Base-by-base conservation (phyloP, 2,329 filamentous ascomycete genomes). In the Pleoardoris graminearum region DNA sequence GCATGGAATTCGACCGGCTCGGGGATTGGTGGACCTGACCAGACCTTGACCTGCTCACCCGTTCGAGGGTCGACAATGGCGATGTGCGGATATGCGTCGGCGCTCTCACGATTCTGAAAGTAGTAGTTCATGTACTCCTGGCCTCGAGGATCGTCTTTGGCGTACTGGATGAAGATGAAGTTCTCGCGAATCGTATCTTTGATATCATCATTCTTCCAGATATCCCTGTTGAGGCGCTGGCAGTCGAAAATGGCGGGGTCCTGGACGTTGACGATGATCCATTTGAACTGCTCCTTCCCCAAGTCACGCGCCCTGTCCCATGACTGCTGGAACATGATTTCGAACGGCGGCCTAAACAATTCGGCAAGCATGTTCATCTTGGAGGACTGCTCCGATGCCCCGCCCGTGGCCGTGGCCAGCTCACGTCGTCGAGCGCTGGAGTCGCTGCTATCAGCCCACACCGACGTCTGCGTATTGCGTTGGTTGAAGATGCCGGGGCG, bases 11-110 rank as follows among this genome's bases (percentile, higher is more conserved):
- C 92, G 8, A 82, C 72, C 0, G 91, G 77, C 33, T 82, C 82
- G 0, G 92, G 87, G 48, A 92, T 89, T 1, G 92, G 90, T 7
- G 84, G 81, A 1, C 93, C 92, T 12, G 89, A 91, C 93, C 94
- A 97, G 1, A 92, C 84, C 77, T 99, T 99, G 71, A 99, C 90
- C 73, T 97, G 91, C 75, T 99, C 94, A 55, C 94, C 94, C 0
- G 94, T 99, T 54, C 94, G 84, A 1, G 94, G 94, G 65, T 99
- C 94, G 56, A 99, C 85, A 57, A 99, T 96, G 38, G 91, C 91
- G 51, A 97, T 94, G 70, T 99, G 92, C 5, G 94, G 94, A 70
- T 95, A 99, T 62, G 92, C 91, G 67, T 93, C 89, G n/a, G 86
- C 82, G 66, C 88, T 88, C 65, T 96, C 91, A 61, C 89, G 85